These are phyloP conservation scores for Grosmannia clavigera DNA, from an alignment of 2,329 filamentous ascomycete species.

Conservation along the genomic window DNA sequence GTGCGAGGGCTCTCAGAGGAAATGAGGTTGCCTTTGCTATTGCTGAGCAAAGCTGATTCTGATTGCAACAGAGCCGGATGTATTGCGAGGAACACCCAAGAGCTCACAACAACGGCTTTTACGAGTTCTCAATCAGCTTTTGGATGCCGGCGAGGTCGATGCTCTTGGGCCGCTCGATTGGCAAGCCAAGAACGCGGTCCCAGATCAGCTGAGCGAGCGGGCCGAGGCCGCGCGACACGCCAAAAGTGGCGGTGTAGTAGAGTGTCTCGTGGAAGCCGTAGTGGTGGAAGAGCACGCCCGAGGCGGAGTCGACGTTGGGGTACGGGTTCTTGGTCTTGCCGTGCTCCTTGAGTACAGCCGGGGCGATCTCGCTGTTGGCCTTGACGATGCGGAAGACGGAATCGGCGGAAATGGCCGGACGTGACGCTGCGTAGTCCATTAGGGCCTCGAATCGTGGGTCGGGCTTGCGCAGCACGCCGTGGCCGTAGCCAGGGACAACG, in stretches of 20 bases:
- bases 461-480: conserved; percentile 91
- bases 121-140: conserved; percentile 41
- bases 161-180: conserved; percentile 96
- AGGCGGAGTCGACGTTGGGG: conserved; percentile 90
- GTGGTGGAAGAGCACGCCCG: conserved; percentile 92
- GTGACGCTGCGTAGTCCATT: conserved; percentile 84
- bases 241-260: conserved; percentile 74
- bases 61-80: too few species aligned
- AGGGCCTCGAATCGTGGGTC: conserved; percentile 93
- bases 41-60: too few species aligned
- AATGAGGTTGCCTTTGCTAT: too few species aligned
- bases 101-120: neutral
- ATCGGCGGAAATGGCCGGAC: conserved; percentile 73
- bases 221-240: conserved; percentile 60
- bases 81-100: neutral
- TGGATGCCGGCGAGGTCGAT: conserved; percentile 84
- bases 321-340: conserved; percentile 98
- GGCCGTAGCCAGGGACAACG: conserved; percentile 89
- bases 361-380: conserved; percentile 85
- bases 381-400: conserved; percentile 90
- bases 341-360: conserved; percentile 80
- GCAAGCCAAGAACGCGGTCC: conserved; percentile 85
- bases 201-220: conserved; percentile 91
- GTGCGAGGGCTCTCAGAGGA: too few species aligned
- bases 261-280: conserved; percentile 96